Evolutionary conservation across 2,329 filamentous ascomycete genomes (phyloP).

Genomic region (Colletotrichum navitas): DNA sequence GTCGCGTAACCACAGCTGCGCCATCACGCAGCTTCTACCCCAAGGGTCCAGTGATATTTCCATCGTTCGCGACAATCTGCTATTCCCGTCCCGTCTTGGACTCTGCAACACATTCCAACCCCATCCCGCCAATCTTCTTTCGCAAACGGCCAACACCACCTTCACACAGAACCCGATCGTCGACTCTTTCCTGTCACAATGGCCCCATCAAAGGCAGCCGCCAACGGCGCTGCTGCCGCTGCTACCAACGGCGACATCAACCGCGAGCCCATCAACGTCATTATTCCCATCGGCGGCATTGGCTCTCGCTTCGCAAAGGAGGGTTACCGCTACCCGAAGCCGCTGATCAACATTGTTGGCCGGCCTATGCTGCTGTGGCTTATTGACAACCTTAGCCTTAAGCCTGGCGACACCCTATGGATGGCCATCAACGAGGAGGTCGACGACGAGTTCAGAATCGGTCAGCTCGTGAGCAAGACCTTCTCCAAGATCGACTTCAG

Average conservation of each 20-base stretch:
- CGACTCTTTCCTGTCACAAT: conserved; percentile 20
- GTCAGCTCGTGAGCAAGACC: conserved; percentile 47
- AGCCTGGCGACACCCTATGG: conserved; percentile 47
- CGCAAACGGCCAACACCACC: conserved; percentile 7
- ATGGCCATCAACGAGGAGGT: conserved; percentile 49
- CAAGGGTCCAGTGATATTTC: conserved; percentile 22
- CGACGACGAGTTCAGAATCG: conserved; percentile 48
- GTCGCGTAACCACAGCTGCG: conserved; percentile 21
- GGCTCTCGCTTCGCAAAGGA: conserved; percentile 49
- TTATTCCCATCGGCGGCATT: conserved; percentile 50
- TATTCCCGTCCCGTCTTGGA: not conserved
- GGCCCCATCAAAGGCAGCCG: conserved; percentile 29
- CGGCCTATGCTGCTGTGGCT: conserved; percentile 50
- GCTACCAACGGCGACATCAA: conserved; percentile 27
- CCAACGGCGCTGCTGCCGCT: conserved; percentile 30
- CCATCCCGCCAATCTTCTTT: conserved; percentile 4
- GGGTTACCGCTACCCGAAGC: conserved; percentile 50
- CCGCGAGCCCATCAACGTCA: conserved; percentile 48
- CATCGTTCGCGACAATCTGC: conserved; percentile 25
- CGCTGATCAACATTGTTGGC: conserved; percentile 50
- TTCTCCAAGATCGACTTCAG: conserved; percentile 46
- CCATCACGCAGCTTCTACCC: conserved; percentile 20
- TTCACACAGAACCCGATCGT: not conserved
- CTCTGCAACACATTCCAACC: conserved; percentile 8
- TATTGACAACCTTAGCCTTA: conserved; percentile 48